A percentile compares a stretch with the other conserved stretches of the same genome.
These are phyloP conservation scores for Suillus subluteus DNA, from an alignment of 768 basidiomycete species.

Conservation along the genomic window DNA sequence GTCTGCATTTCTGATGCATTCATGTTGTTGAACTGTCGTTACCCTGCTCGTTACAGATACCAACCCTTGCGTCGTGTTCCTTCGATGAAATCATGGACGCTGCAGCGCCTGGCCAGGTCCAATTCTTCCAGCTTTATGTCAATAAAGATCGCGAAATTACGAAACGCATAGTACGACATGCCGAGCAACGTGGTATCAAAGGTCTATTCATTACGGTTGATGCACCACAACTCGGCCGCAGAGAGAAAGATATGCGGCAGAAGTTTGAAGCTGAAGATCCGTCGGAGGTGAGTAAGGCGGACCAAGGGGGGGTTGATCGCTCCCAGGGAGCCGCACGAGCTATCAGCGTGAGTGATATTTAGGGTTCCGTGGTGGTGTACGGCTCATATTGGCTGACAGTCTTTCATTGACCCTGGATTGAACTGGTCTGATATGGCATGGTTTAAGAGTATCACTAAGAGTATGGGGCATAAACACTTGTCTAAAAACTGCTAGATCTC, in stretches of 20 bases:
- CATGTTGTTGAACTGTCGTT: not conserved
- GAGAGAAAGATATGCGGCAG: conserved; percentile 95
- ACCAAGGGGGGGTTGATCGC: conserved; percentile 53
- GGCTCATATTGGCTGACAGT: conserved; percentile 41
- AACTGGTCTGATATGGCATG: conserved; percentile 82
- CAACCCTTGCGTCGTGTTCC: conserved; percentile 88
- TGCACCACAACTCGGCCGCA: conserved; percentile 87
- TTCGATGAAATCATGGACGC: conserved; percentile 93
- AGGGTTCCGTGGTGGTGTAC: not conserved
- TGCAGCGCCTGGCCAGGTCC: conserved; percentile 71
- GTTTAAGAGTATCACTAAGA: conserved; percentile 62
- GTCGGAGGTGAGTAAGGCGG: conserved; percentile 26
- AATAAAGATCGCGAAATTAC: conserved; percentile 86
- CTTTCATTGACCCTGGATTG: conserved; percentile 90
- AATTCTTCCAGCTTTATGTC: conserved; percentile 86
- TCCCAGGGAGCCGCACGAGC: conserved; percentile 89
- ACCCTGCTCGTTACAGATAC: conserved; percentile 58
- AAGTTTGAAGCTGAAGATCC: conserved; percentile 76
- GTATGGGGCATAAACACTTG: conserved; percentile 26
- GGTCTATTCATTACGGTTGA: conserved; percentile 94
- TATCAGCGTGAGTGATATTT: conserved; percentile 61
- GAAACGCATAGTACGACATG: conserved; percentile 81
- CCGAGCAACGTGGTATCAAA: conserved; percentile 84
- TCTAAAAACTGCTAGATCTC: not conserved
- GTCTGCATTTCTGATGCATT: conserved; percentile 31